Evolutionary conservation across 139 green algal genomes (phyloP).

Genomic region (Micromonas commoda): DNA sequence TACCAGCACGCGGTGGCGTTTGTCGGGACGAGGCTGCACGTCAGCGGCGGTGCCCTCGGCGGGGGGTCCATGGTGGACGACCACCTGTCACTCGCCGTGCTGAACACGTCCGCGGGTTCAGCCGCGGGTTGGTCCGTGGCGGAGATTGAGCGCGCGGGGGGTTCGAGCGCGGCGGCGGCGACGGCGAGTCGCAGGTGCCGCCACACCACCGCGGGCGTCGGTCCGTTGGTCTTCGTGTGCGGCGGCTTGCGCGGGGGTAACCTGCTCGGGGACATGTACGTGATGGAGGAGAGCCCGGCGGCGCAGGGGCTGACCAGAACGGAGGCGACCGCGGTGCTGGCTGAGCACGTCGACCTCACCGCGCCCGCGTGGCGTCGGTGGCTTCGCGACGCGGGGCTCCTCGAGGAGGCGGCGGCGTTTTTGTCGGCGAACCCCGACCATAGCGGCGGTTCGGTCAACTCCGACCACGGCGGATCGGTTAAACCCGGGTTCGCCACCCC

Average conservation of each 20-base stretch:
- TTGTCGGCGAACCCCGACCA: too few relatives aligned
- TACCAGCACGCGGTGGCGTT: slow-evolving; percentile 97
- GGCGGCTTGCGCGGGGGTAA: slow-evolving; percentile 73
- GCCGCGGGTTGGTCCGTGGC: slow-evolving; percentile 16
- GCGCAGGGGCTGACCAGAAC: slow-evolving; percentile 6
- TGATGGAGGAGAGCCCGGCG: slow-evolving; percentile 37
- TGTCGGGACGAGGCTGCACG: slow-evolving; percentile 85
- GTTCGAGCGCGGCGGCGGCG: slow-evolving; percentile 46
- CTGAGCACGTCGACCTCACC: slow-evolving; percentile 6
- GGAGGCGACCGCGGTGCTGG: slow-evolving; percentile 12
- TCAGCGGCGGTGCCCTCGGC: slow-evolving; percentile 89
- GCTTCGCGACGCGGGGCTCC: slow-evolving; percentile 40
- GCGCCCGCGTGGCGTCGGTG: slow-evolving; percentile 51
- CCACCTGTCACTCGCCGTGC: slow-evolving; percentile 61
- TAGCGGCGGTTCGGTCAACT: too few relatives aligned
- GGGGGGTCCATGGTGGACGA: slow-evolving; percentile 92
- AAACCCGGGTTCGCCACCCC: too few relatives aligned
- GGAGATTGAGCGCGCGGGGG: slow-evolving; percentile 33
- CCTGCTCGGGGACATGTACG: slow-evolving; percentile 80
- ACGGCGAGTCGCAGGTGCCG: slow-evolving; percentile 49
- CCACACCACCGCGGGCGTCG: slow-evolving; percentile 79
- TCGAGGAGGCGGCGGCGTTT: not conserved
- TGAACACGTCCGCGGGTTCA: slow-evolving; percentile 77
- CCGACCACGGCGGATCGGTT: too few relatives aligned
- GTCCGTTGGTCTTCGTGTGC: slow-evolving; percentile 90